A percentile compares a stretch with the other conserved stretches of the same genome.
Evolutionary conservation across 2,329 filamentous ascomycete genomes (phyloP).

Genomic region (Alternaria rosae): DNA sequence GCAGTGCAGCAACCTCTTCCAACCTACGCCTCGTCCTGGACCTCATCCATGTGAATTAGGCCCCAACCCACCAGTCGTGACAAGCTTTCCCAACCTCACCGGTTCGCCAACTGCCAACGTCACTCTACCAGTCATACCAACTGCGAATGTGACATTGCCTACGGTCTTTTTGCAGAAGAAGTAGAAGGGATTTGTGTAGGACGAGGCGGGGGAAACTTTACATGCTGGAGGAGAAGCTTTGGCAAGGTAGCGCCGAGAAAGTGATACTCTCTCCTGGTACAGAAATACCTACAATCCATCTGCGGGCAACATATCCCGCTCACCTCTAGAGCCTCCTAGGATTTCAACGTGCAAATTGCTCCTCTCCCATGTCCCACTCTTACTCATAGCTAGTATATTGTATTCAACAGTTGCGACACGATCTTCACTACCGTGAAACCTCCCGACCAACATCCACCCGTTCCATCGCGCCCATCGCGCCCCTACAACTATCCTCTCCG

Average conservation of each 20-base stretch:
- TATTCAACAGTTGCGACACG: not conserved
- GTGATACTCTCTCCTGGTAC: not conserved
- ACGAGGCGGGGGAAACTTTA: not conserved
- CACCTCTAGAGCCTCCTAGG: not conserved
- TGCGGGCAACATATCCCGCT: not conserved
- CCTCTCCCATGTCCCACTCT: not conserved
- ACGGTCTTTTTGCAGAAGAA: not conserved
- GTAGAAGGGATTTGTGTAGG: not conserved
- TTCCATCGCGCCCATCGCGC: not conserved
- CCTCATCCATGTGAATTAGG: constrained; percentile 38
- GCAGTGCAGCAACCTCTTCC: constrained; percentile 34
- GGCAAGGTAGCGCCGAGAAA: not conserved
- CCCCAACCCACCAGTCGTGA: constrained; percentile 11
- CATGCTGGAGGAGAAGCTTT: not conserved
- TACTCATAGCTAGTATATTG: not conserved
- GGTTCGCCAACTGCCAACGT: constrained; percentile 6
- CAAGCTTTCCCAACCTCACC: constrained; percentile 4
- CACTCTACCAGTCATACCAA: constrained; percentile 5
- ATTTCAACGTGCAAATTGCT: not conserved
- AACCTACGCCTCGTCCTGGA: constrained; percentile 34
- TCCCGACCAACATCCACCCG: not conserved
- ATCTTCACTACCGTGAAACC: not conserved
- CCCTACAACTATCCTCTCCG: not conserved
- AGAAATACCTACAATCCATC: not conserved
- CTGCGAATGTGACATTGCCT: constrained; percentile 9